phyloP scores from a whole-genome alignment of 2,329 filamentous ascomycete species.

The Thelonectria blattea region DNA sequence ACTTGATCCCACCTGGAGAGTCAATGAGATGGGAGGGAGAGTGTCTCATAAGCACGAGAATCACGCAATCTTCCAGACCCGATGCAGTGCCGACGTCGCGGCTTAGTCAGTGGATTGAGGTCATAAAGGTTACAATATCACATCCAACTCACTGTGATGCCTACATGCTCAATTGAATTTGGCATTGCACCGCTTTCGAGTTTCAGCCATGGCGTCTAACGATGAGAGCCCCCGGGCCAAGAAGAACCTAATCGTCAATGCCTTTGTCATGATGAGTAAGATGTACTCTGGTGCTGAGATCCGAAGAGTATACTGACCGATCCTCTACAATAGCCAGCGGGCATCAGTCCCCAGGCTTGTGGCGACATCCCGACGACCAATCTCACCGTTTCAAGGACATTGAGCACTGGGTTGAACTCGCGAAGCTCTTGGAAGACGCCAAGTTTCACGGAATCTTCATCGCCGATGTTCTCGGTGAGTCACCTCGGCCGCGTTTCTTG shows the following conservation, averaged over 20 bases:
- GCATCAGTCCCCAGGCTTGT: conserved; percentile 55
- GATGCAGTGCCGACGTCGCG: not conserved
- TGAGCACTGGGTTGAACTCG: conserved; percentile 66
- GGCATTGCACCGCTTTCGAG: not conserved
- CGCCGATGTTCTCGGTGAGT: conserved; percentile 64
- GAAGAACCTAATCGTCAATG: conserved; percentile 51
- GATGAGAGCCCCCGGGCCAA: conserved; percentile 31
- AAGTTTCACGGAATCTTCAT: conserved; percentile 73
- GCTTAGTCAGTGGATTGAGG: conserved; percentile 11
- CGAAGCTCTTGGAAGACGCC: conserved; percentile 63
- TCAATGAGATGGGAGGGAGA: conserved; percentile 9
- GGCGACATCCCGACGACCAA: conserved; percentile 69
- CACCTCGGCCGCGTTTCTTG: too few relatives aligned
- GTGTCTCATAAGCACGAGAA: conserved; percentile 25
- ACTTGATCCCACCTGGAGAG: conserved; percentile 14
- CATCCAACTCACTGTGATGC: conserved; percentile 3
- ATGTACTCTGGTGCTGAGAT: not conserved
- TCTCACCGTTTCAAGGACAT: conserved; percentile 67
- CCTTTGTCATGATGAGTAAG: conserved; percentile 50
- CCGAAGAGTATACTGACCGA: conserved; percentile 15
- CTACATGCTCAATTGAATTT: conserved; percentile 7
- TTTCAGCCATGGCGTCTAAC: conserved; percentile 27
- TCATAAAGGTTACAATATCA: conserved; percentile 17
- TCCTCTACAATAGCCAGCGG: conserved; percentile 42
- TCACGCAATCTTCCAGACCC: conserved; percentile 31